These are phyloP conservation scores for Phytopythium kandeliae DNA, from an alignment of 352 stramenopile species.

Conservation along the genomic window DNA sequence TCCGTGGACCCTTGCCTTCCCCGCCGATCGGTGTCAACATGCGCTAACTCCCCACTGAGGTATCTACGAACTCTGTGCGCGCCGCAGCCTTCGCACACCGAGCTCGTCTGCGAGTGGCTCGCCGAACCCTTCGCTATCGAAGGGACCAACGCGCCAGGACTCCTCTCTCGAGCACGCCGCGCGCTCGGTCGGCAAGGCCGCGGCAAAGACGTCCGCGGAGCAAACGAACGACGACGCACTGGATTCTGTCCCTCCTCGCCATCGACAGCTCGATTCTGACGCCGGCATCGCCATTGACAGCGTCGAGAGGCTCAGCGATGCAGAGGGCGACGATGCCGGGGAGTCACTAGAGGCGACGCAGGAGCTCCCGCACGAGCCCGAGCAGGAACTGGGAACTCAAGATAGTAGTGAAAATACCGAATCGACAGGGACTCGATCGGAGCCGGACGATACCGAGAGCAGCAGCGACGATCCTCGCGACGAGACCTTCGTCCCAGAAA, in stretches of 20 bases:
- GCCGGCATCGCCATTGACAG: not conserved
- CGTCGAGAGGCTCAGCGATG: not conserved
- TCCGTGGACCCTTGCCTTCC: not conserved
- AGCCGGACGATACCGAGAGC: not conserved
- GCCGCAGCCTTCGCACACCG: not conserved
- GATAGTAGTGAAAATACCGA: not conserved
- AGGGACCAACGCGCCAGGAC: not conserved
- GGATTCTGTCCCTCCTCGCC: not conserved
- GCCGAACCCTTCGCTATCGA: not conserved
- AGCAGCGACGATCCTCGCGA: not conserved
- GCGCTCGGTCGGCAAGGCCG: not conserved
- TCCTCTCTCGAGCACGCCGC: not conserved
- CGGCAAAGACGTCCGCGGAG: not conserved
- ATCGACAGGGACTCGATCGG: not conserved
- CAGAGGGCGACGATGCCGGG: not conserved
- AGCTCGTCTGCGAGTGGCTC: not conserved
- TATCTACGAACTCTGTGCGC: not conserved
- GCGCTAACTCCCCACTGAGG: not conserved
- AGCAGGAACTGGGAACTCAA: not conserved
- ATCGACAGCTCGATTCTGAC: conserved; percentile 2
- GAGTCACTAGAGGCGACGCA: not conserved
- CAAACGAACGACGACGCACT: not conserved
- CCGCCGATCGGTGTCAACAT: too few species aligned
- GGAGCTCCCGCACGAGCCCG: not conserved
- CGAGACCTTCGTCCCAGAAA: conserved; percentile 1